Base-by-base conservation (phyloP, 1,139 yeast genomes). In the Hyphopichia wangnamkhiaoensis region DNA sequence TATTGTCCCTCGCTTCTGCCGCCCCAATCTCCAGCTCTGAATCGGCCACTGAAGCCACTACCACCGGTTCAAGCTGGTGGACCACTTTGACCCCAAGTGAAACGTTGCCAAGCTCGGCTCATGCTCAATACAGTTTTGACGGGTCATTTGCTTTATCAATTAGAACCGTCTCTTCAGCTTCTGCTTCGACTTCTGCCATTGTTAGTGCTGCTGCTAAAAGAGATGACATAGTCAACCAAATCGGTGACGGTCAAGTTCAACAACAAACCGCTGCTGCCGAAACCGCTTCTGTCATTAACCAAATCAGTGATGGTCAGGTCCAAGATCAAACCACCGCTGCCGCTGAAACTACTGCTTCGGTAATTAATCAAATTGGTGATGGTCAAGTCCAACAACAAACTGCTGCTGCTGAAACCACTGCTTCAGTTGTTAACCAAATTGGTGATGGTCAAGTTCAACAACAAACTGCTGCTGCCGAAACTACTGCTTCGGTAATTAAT, bases 221-320 rank as follows among this genome's bases (percentile, higher is more conserved):
- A 36, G 55, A 48, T 33, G 54, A 39, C 26, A 46, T 47, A 12
- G 50, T 52, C 9, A 51, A 49, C 49, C 68, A 63, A 46, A 62
- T 63, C 31, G 54, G 53, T 35, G 65, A 62, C 24, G 61, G 80
- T 47, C 78, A 74, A 53, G 58, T 72, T 53, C 79, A 74, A 55
- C 64, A 71, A 35, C 64, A 70, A 43, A 57, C 63, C 28, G 52
- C 65, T 30, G 54, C 67, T 35, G 40, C 54, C 27, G 48, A 42
- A 35, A 44, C 54, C 40, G 54, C 50, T 32, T 39, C 46, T 26
- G 49, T 50, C 30, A 61, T 66, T 39, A 56, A 66, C 51, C 67
- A 65, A 56, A 61, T 71, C 44, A 58, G 59, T 41, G 74, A 68
- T 43, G 77, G 76, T 42, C 76, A 71, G 56, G 57, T 68, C 54